A percentile compares a stretch with the other conserved stretches of the same genome.
Evolutionary conservation across 805 yeast species (phyloP).

Genomic region (Debaryomyces castellii): DNA sequence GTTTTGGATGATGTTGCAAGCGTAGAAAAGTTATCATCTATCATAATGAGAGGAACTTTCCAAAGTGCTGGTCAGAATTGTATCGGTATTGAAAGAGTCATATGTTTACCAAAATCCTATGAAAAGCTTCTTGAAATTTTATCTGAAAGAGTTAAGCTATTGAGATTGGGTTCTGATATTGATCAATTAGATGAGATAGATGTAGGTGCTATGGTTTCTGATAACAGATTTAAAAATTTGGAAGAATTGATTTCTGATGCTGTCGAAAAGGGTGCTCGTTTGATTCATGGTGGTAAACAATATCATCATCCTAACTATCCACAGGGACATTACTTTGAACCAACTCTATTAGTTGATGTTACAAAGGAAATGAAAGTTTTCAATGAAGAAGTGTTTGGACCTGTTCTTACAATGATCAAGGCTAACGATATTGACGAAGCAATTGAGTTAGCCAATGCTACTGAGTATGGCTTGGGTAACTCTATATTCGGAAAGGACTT

Average conservation of each 20-base stretch:
- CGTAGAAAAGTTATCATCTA: conserved; percentile 55
- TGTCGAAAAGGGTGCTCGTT: conserved; percentile 73
- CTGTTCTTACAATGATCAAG: conserved; percentile 75
- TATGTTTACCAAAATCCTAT: conserved; percentile 73
- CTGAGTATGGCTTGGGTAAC: conserved; percentile 88
- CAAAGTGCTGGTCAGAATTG: conserved; percentile 98
- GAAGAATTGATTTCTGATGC: conserved; percentile 73
- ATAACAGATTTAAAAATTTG: conserved; percentile 65
- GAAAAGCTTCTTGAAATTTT: conserved; percentile 59
- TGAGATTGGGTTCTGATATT: conserved; percentile 86
- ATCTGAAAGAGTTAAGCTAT: conserved; percentile 51
- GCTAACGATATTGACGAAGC: conserved; percentile 70
- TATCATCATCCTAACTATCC: conserved; percentile 90
- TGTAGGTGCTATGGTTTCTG: conserved; percentile 93
- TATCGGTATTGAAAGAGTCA: conserved; percentile 93
- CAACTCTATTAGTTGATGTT: conserved; percentile 85
- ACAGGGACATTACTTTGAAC: conserved; percentile 90
- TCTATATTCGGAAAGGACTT: conserved; percentile 79
- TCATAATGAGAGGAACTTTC: conserved; percentile 91
- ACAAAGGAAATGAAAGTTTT: conserved; percentile 74
- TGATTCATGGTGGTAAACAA: conserved; percentile 79
- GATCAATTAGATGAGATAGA: conserved; percentile 90
- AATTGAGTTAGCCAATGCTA: conserved; percentile 72
- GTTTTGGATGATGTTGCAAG: conserved; percentile 79
- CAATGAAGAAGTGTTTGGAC: conserved; percentile 92